Evolutionary conservation across 441 rosid genomes (phyloP).

Genomic region (Aleurites moluccanus): DNA sequence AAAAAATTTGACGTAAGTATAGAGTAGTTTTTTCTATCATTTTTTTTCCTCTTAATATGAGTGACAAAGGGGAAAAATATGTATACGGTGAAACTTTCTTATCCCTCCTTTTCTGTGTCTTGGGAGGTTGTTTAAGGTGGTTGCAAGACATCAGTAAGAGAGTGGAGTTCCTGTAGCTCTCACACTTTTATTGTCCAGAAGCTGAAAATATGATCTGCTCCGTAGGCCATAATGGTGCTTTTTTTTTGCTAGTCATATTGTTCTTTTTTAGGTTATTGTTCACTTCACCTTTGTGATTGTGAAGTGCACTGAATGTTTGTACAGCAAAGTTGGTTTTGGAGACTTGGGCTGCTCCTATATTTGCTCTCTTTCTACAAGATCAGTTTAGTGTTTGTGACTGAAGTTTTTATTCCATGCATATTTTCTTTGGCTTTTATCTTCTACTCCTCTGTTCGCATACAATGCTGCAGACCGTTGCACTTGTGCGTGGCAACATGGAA

Average conservation of each 20-base stretch:
- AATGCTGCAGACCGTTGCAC: slow-evolving; percentile 82
- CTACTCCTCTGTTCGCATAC: not conserved
- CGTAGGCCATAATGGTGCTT: not conserved
- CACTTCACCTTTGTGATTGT: not conserved
- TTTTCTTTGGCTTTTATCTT: not conserved
- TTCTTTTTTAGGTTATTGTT: not conserved
- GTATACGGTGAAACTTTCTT: not conserved
- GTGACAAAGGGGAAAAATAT: not conserved
- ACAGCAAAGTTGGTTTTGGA: not conserved
- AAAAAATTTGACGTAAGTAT: slow-evolving; percentile 77
- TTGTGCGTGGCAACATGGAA: slow-evolving; percentile 88
- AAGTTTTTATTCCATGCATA: not conserved
- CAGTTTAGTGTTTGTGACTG: not conserved
- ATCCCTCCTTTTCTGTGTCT: not conserved
- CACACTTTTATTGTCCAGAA: not conserved
- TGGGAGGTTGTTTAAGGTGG: not conserved
- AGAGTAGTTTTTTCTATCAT: not conserved
- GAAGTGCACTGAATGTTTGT: not conserved
- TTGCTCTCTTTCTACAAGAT: not conserved
- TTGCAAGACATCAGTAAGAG: not conserved
- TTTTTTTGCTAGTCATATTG: not conserved
- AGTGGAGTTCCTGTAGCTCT: not conserved
- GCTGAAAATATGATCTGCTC: not conserved
- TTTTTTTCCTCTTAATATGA: not conserved
- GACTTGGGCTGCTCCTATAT: not conserved